Evolutionary conservation across 2,329 filamentous ascomycete species (phyloP).

Genomic region (Botryotinia convoluta): DNA sequence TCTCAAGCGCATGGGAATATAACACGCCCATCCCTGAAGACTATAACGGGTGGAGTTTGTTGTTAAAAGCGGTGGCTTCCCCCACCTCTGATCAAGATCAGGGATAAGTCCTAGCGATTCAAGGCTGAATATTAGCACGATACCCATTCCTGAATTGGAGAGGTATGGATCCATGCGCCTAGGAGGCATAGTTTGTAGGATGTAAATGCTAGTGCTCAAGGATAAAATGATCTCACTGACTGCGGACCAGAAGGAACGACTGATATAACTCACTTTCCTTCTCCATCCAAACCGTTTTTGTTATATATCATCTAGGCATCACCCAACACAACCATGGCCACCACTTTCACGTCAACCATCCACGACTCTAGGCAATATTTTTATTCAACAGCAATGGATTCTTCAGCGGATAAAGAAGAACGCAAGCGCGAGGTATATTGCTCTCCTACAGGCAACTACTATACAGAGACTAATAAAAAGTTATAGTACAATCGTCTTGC

Average conservation of each 20-base stretch:
- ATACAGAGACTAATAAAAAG: slow-evolving; percentile 1
- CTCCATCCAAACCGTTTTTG: neutral
- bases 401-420: slow-evolving; percentile 38
- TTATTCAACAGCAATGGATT: slow-evolving; percentile 34
- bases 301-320: slow-evolving; percentile 20
- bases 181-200: slow-evolving; percentile 20
- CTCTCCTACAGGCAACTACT: neutral
- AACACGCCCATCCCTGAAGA: neutral
- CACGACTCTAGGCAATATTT: slow-evolving; percentile 31
- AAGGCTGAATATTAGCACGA: slow-evolving; percentile 32
- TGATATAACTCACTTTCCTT: slow-evolving; percentile 21
- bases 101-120: slow-evolving; percentile 24
- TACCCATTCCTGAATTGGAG: slow-evolving; percentile 24
- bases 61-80: slow-evolving; percentile 4
- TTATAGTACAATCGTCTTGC: slow-evolving; percentile 43
- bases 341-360: slow-evolving; percentile 25
- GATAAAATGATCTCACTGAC: slow-evolving; percentile 34
- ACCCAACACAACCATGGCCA: slow-evolving; percentile 27
- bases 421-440: slow-evolving; percentile 39
- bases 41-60: slow-evolving; percentile 17
- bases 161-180: slow-evolving; percentile 18
- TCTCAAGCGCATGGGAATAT: slow-evolving; percentile 18
- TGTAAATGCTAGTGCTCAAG: slow-evolving; percentile 21
- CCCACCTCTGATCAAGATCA: slow-evolving; percentile 12
- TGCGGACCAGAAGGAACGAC: slow-evolving; percentile 18